Conservation (phyloP, 2,329 filamentous ascomycete genomes). For the Penicillium sp. region DNA sequence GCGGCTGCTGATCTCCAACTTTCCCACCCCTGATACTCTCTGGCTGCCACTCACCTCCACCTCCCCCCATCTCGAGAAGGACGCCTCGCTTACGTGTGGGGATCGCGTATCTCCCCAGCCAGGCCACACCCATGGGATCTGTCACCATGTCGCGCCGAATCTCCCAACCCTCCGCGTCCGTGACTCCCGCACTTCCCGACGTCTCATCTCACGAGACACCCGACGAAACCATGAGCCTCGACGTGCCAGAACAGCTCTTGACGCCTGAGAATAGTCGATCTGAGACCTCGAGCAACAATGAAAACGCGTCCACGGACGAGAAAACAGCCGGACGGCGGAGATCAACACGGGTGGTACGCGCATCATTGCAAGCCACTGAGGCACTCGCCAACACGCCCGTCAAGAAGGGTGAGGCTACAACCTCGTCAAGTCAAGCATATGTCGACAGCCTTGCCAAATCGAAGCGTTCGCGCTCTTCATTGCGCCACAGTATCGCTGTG, state of each 20-base stretch:
- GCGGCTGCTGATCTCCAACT: slow-evolving; percentile 31
- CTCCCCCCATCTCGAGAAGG: slow-evolving; percentile 18
- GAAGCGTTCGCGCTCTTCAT: slow-evolving; percentile 41
- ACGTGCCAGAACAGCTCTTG: slow-evolving; percentile 45
- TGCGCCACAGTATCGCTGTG: slow-evolving; percentile 47
- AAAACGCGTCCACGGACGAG: slow-evolving; percentile 40
- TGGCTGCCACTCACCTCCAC: slow-evolving; percentile 19
- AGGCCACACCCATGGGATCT: slow-evolving; percentile 6
- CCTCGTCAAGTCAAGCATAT: slow-evolving; percentile 32
- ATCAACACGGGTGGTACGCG: slow-evolving; percentile 47
- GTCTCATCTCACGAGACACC: slow-evolving; percentile 30
- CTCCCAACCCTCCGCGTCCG: slow-evolving; percentile 35
- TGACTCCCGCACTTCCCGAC: slow-evolving; percentile 34
- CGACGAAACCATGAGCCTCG: slow-evolving; percentile 38
- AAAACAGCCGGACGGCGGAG: slow-evolving; percentile 35
- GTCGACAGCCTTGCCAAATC: slow-evolving; percentile 43
- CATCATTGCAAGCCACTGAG: slow-evolving; percentile 39
- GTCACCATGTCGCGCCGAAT: slow-evolving; percentile 37
- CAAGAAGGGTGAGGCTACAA: slow-evolving; percentile 24
- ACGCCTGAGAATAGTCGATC: slow-evolving; percentile 50
- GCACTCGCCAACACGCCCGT: slow-evolving; percentile 31
- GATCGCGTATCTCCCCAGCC: slow-evolving; percentile 14
- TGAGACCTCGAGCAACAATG: slow-evolving; percentile 48
- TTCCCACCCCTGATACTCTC: slow-evolving; percentile 30
- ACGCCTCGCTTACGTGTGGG: slow-evolving; percentile 11